phyloP scores from a whole-genome alignment of 2,329 filamentous ascomycete genomes.

The Lizonia empirigonia region DNA sequence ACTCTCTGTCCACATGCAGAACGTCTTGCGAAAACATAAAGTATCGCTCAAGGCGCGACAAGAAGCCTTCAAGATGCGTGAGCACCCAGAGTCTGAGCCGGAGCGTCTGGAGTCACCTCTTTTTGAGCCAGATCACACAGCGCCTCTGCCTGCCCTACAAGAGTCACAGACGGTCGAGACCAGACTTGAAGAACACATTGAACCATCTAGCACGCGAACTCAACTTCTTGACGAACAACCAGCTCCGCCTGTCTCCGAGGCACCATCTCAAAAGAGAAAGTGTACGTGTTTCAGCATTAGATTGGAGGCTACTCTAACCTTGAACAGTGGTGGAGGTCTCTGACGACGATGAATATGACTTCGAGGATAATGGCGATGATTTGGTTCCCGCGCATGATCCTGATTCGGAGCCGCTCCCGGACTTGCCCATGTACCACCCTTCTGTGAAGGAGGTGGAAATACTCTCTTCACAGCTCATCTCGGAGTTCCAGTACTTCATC shows the following conservation, averaged over 20 bases:
- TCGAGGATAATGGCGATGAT: constrained; percentile 2
- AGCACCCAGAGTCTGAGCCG: not conserved
- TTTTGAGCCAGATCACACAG: not conserved
- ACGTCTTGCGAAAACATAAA: not conserved
- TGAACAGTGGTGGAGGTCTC: not conserved
- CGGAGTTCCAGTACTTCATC: not conserved
- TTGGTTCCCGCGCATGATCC: constrained; percentile 13
- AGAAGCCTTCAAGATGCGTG: not conserved
- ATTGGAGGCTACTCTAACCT: not conserved
- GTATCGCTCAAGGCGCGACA: not conserved
- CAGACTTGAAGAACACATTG: not conserved
- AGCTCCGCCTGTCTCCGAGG: no score
- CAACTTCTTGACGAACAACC: no score
- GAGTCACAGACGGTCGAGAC: not conserved
- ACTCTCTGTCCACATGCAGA: not conserved
- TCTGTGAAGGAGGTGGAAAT: constrained; percentile 8
- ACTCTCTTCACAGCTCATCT: constrained; percentile 7
- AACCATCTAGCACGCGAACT: not conserved
- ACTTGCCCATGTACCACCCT: constrained; percentile 27
- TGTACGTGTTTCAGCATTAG: not conserved
- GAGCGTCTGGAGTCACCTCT: not conserved
- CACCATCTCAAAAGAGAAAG: constrained; percentile 1
- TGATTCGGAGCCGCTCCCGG: constrained; percentile 7
- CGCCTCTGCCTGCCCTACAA: not conserved
- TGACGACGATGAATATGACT: constrained; percentile 6